Base-by-base conservation (phyloP, 768 basidiomycete species). In the Rhodotorula kratochvilovae region DNA sequence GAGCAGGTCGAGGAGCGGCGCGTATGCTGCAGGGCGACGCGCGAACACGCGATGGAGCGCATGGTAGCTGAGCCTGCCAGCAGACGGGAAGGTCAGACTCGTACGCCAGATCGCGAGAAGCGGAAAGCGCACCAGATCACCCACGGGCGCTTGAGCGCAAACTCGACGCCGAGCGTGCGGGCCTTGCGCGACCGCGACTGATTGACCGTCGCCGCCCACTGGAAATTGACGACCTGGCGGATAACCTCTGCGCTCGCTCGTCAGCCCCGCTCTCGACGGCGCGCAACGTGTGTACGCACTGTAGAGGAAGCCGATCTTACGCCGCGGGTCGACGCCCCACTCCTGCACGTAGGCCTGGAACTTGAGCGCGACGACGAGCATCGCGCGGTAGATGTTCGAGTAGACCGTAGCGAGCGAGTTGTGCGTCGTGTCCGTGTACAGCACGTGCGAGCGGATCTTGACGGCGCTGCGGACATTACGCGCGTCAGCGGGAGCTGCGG, bases 381-480 rank as follows among this genome's bases (percentile, higher is more conserved):
- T 89, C 77, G 88, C 90, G 78, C 92, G 90, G 79, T 92, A 96
- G 21, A 95, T 84, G 80, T 97, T 99, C 63, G 87, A 79, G 79
- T 90, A 86, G 17, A 92, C 86, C 3, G 84, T 84, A 53, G 84
- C 77, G 27, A 80, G 74, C 15, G 85, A 81, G 79, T 94, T 96
- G 71, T 95, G 83, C 23, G 79, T 77, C 10, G 85, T 84, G 78
- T 97, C 94, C 61, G 84, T 87, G 81, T 87, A 96, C 70, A 95
- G 88, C 51, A 88, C 84, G 75, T 94, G 91, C 74, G 86, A 86
- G 75, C 87, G 88, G 42, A 87, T 83, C 79, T 87, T 90, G 35
- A 88, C 86, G 70, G 88, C 80, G 72, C 90, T 92, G 74, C 50
- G 11, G 25, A 39, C 13, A 27, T 61, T n/a, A 43, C 74, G 50